Conservation (phyloP, 257 asterid genomes). For the Solanum raphanifolium region DNA sequence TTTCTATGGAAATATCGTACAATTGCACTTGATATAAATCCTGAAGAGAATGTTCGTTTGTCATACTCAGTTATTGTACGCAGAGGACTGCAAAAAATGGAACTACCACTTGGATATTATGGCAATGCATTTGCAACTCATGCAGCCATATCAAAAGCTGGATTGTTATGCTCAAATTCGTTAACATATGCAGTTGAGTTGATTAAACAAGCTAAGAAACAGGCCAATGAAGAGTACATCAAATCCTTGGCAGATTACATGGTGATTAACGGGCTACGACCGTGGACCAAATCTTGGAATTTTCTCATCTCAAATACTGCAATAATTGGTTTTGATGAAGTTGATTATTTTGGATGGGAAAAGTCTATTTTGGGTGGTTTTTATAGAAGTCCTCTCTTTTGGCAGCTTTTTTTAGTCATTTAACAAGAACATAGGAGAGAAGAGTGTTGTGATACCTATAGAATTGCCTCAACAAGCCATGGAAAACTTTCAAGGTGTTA, state of each 20-base stretch:
- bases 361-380: background rate
- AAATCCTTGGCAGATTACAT: background rate
- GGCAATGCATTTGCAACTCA: background rate
- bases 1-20: too few species aligned
- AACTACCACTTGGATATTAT: background rate
- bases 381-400: background rate
- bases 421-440: background rate
- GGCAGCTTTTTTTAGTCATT: background rate
- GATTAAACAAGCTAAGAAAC: background rate
- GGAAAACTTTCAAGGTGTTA: background rate
- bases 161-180: background rate
- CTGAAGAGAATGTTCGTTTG: too few species aligned
- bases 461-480: background rate
- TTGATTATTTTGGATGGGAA: conserved; percentile 9
- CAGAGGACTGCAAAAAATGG: too few species aligned
- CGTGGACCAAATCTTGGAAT: background rate
- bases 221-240: background rate
- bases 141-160: background rate
- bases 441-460: background rate
- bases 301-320: background rate
- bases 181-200: background rate
- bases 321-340: background rate
- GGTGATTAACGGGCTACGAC: background rate
- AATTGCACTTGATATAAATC: too few species aligned
- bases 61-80: too few species aligned